Base-by-base conservation (phyloP, 1,284 basidiomycete genomes). In the Leccinum cinnamomeum region DNA sequence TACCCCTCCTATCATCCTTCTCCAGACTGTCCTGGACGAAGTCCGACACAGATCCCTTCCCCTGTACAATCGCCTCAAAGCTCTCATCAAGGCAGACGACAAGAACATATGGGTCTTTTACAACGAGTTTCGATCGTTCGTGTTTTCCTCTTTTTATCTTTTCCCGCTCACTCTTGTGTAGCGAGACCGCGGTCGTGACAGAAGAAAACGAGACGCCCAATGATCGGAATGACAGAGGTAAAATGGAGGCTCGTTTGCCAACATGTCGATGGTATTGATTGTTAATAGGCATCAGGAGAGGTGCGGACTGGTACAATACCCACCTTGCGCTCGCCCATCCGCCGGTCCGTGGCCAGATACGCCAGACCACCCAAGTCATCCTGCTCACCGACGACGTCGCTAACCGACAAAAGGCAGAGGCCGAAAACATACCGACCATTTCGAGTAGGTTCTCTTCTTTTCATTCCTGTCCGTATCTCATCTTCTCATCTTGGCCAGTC, bases 1-100 rank as follows among this genome's bases (percentile, higher is more conserved):
- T 66, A 82, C 79, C 0, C 81, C 92, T 0, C 91, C 93, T 0
- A 86, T 97, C 59, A 89, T 99, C 58, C 81, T 99, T 11, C 84
- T 98, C 1, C 97, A 99, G 76, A 99, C 97, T 0, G 95, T 98
- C 1, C 80, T 98, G 56, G 94, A 97, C 68, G 97, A 99, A 84
- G 95, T 98, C 62, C 84, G 97, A 60, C 97, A 99, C 76, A 86
- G 97, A 30, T 96, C 94, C 0, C 78, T 99, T 35, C 97, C 97
- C 1, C 81, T 99, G 16, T 95, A 94, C 78, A 98, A 97, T 74
- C 89, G 95, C 28, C 82, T 98, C 62, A 94, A 92, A 68, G 86
- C 90, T 1, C 80, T 98, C 39, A 81, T 90, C 30, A 89, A 86
- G 65, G 85, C 87, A 67, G 95, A 97, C 60, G 92, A 93, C 65